Percentiles rank a stretch among this genome's conserved stretches.
Evolutionary conservation across 225 moss, liverwort and hornwort genomes (phyloP).

Genomic region (Marchantia paleacea): DNA sequence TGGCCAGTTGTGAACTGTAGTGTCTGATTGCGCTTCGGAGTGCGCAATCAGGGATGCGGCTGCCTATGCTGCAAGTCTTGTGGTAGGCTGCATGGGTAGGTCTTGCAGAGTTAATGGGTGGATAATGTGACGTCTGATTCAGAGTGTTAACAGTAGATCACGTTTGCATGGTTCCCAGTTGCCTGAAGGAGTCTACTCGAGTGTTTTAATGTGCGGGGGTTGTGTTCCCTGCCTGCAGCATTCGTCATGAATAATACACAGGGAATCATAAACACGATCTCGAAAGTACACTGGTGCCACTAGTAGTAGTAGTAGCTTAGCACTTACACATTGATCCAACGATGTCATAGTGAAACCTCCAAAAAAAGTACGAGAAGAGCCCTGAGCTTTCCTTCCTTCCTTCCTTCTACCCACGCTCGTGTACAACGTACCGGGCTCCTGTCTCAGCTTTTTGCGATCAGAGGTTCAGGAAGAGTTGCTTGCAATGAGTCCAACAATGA

Average conservation of each 20-base stretch:
- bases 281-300: background rate
- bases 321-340: background rate
- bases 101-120: background rate
- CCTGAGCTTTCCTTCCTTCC: background rate
- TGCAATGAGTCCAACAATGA: background rate
- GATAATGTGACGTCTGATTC: constrained; percentile 3
- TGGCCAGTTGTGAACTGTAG: too few relatives aligned
- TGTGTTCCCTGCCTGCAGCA: background rate
- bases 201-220: background rate
- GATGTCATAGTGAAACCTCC: background rate
- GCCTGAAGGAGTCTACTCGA: background rate
- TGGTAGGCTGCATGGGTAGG: constrained; percentile 3
- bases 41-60: too few relatives aligned
- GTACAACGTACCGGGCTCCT: background rate
- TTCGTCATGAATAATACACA: constrained; percentile 5
- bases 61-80: too few relatives aligned
- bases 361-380: background rate
- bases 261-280: constrained; percentile 12
- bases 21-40: too few relatives aligned
- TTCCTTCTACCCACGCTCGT: background rate
- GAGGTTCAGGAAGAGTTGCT: background rate
- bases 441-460: background rate
- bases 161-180: constrained; percentile 17
- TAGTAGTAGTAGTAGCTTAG: background rate
- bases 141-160: constrained; percentile 6